Base-by-base conservation (phyloP, 129 eudicot genomes). In the Lactuca saligna region DNA sequence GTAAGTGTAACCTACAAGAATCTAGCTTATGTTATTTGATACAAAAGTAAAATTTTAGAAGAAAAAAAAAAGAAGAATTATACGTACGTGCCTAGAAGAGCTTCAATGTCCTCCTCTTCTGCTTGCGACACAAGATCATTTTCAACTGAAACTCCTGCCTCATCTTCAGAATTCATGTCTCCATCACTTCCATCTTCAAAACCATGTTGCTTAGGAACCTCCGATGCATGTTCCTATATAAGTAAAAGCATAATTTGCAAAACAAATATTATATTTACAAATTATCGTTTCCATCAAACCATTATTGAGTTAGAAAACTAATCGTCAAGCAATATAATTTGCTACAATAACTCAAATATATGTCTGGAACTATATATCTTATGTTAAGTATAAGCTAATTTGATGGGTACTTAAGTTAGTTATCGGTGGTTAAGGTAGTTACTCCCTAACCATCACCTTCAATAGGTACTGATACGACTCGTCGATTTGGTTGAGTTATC, bases 31-130 rank as follows among this genome's bases (percentile, higher is more conserved):
- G 16, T 51, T 34, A 54, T 20, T 72, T 37, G 59, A 54, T 34
- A 67, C 15, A 15, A 17, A 38, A 32, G 50, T 53, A 50, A 54
- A 39, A 46, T 51, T 16, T 17, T 14, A 48, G 25, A 35, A 8
- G 10, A 54, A 37, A 38, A n/a, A 65, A 38, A n/a, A 65, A 38
- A 57, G 6, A 25, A 39, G 61, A 54, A 29, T 42, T 68, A 56
- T 63, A 86, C 97, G 13, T 88, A 86, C 97, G 91, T 88, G 87
- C 84, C 96, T 82, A 91, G 80, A 76, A 91, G 94, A 76, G 93
- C 91, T 84, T 88, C 96, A 85, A 88, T 88, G 63, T 91, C 97
- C 82, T 91, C 97, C 76, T 91, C 96, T 76, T 91, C 97, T 34
- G 91, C 95, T 84, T 88, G 94, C 32, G 94, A 88, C 75, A 91